Evolutionary conservation across 1,284 basidiomycete genomes (phyloP).

Genomic region (Cutaneotrichosporon sp.): DNA sequence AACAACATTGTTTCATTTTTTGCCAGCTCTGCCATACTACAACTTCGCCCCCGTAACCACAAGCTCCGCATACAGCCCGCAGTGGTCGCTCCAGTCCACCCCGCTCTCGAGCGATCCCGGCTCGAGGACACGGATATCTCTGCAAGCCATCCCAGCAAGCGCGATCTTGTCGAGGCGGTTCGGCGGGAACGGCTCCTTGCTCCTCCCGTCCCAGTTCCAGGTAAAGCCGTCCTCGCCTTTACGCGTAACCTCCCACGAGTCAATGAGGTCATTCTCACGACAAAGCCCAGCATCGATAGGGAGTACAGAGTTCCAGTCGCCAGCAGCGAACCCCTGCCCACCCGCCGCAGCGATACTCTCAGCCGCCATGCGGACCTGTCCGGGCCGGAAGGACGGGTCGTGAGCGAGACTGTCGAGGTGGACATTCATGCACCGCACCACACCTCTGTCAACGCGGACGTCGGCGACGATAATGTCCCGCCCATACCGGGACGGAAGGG

Average conservation of each 20-base stretch:
- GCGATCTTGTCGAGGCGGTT: conserved; percentile 14
- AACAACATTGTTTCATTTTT: background rate
- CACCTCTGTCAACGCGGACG: background rate
- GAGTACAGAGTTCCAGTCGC: conserved; percentile 13
- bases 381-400: conserved; percentile 11
- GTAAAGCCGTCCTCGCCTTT: conserved; percentile 2
- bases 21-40: background rate
- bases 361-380: background rate
- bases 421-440: conserved; percentile 6
- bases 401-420: conserved; percentile 13
- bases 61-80: background rate
- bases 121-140: conserved; percentile 5
- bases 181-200: conserved; percentile 16
- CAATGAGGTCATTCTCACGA: conserved; percentile 1
- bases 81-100: conserved; percentile 16
- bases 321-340: conserved; percentile 5
- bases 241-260: conserved; percentile 4
- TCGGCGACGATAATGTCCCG: conserved; percentile 4
- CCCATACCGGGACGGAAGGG: conserved; percentile 8
- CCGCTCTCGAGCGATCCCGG: conserved; percentile 8
- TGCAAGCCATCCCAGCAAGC: background rate
- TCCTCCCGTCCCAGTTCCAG: conserved; percentile 15
- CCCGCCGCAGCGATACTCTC: background rate
- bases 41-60: background rate
- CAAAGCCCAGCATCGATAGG: conserved; percentile 8